These are phyloP conservation scores for Lagenidium giganteum DNA, from an alignment of 352 stramenopile genomes.

Conservation along the genomic window DNA sequence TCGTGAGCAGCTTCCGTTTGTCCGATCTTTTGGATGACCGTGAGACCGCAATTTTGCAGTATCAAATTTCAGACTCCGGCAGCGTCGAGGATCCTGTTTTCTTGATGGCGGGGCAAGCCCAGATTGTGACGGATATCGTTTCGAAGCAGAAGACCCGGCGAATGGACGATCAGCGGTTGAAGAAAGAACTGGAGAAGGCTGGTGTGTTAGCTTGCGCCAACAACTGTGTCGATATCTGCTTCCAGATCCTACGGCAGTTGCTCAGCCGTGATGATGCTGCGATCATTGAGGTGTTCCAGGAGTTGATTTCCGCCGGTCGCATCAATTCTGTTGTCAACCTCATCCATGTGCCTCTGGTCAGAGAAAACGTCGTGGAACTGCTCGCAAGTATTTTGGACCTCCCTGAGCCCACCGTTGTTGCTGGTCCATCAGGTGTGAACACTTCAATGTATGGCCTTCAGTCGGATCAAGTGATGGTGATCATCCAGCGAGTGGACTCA, in stretches of 20 bases:
- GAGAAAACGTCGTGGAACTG: conserved; percentile 81
- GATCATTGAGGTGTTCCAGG: conserved; percentile 58
- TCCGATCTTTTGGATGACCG: conserved; percentile 84
- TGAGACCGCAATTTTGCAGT: conserved; percentile 85
- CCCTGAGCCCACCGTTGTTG: conserved; percentile 62
- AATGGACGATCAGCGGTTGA: conserved; percentile 48
- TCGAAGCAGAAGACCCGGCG: conserved; percentile 49
- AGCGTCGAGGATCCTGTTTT: conserved; percentile 83
- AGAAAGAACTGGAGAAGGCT: conserved; percentile 73
- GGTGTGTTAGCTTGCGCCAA: conserved; percentile 63
- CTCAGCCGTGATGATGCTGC: conserved; percentile 65
- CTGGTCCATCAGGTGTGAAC: conserved; percentile 33
- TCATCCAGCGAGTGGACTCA: conserved; percentile 73
- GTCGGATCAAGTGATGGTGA: conserved; percentile 69
- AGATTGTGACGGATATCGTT: conserved; percentile 62
- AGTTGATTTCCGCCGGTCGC: conserved; percentile 48
- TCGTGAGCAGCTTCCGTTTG: conserved; percentile 85
- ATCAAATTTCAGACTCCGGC: conserved; percentile 82
- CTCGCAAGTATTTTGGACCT: conserved; percentile 81
- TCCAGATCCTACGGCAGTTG: conserved; percentile 78
- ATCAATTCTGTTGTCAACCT: conserved; percentile 62
- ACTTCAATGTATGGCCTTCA: conserved; percentile 45
- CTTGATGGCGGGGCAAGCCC: conserved; percentile 77
- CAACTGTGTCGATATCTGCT: conserved; percentile 77
- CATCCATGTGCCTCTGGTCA: conserved; percentile 64